Conservation (phyloP, 352 stramenopile species). For the Phytophthora nicotianae region DNA sequence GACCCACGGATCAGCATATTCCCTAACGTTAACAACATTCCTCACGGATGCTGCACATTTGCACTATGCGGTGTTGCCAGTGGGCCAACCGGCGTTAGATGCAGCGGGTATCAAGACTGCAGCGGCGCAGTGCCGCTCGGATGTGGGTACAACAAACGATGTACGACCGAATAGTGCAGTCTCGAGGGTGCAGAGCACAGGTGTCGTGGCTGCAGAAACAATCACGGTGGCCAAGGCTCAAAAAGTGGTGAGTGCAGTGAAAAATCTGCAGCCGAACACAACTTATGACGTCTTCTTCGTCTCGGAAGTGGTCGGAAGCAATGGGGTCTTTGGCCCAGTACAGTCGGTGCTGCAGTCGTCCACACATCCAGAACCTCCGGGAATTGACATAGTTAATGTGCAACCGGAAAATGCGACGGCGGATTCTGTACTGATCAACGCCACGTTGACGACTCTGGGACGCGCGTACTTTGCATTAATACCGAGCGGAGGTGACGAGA, state of each 20-base stretch:
- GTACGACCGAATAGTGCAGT: conserved; percentile 11
- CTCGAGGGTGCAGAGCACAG: neutral
- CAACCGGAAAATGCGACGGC: conserved; percentile 45
- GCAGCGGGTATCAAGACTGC: conserved; percentile 55
- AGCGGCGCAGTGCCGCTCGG: conserved; percentile 30
- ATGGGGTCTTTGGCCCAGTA: conserved; percentile 77
- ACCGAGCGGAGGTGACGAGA: conserved; percentile 25
- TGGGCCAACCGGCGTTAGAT: conserved; percentile 45
- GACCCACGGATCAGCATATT: conserved; percentile 42
- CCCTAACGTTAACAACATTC: conserved; percentile 74
- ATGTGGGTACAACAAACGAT: conserved; percentile 4
- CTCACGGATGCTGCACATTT: conserved; percentile 74
- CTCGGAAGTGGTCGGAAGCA: conserved; percentile 74
- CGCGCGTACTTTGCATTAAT: conserved; percentile 57
- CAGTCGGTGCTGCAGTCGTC: conserved; percentile 62
- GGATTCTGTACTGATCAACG: conserved; percentile 35
- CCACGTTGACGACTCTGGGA: conserved; percentile 46
- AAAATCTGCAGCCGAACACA: conserved; percentile 53
- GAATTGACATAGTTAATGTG: conserved; percentile 25
- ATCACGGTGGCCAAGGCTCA: conserved; percentile 51
- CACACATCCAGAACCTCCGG: conserved; percentile 59
- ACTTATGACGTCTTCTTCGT: conserved; percentile 89
- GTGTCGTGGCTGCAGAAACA: conserved; percentile 41
- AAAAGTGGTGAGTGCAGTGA: conserved; percentile 55
- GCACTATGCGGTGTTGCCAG: conserved; percentile 65